Evolutionary conservation across 805 yeast species (phyloP).

Genomic region (Ogataea dorogensis): DNA sequence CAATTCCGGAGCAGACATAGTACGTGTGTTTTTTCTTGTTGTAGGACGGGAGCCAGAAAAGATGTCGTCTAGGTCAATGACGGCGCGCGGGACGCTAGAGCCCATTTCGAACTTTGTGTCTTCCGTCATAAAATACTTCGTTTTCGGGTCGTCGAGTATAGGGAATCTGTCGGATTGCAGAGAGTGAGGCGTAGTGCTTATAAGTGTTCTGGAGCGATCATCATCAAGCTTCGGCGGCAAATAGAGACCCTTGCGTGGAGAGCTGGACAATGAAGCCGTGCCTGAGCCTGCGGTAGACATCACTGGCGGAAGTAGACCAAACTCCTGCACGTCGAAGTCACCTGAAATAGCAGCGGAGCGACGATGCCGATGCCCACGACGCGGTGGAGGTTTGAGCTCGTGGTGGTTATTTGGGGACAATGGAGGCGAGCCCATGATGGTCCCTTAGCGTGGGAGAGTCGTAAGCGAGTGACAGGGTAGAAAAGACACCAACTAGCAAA

Average conservation of each 20-base stretch:
- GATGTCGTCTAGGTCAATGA: slow-evolving; percentile 36
- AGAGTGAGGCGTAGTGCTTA: slow-evolving; percentile 14
- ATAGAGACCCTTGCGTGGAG: slow-evolving; percentile 16
- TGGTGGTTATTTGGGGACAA: slow-evolving; percentile 10
- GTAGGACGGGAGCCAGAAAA: slow-evolving; percentile 16
- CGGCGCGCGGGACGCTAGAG: slow-evolving; percentile 33
- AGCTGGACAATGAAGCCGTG: slow-evolving; percentile 23
- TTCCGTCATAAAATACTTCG: slow-evolving; percentile 34
- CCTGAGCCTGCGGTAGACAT: slow-evolving; percentile 26
- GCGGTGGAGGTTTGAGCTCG: slow-evolving; percentile 32
- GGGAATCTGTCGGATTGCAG: slow-evolving; percentile 9
- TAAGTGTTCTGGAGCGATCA: slow-evolving; percentile 1
- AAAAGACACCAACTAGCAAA: slow-evolving; percentile 2
- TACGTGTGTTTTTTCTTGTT: slow-evolving; percentile 15
- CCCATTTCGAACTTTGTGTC: slow-evolving; percentile 29
- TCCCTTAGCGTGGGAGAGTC: slow-evolving; percentile 1
- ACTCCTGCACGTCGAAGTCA: slow-evolving; percentile 57
- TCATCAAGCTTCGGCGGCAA: slow-evolving; percentile 3
- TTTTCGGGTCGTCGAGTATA: slow-evolving; percentile 10
- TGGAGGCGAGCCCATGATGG: slow-evolving; percentile 13
- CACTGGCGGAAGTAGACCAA: slow-evolving; percentile 18
- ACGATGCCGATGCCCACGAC: slow-evolving; percentile 71
- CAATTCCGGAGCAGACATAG: slow-evolving; percentile 22
- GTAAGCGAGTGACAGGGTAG: slow-evolving; percentile 7
- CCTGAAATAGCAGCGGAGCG: slow-evolving; percentile 89